phyloP scores from a whole-genome alignment of 164 flowering plant species.

The Annona cherimola region DNA sequence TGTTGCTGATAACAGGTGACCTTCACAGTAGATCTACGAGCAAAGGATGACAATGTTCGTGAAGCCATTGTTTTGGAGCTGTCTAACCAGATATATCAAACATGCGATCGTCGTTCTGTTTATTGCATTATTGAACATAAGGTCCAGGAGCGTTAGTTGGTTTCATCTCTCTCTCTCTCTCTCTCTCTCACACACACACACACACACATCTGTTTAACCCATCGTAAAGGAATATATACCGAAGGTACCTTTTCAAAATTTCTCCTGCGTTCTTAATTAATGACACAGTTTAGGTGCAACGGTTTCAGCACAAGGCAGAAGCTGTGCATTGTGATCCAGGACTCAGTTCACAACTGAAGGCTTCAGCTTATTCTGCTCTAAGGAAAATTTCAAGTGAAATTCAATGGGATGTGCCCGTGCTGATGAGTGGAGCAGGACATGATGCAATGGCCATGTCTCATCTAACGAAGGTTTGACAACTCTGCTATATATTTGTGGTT shows the following conservation, averaged over 20 bases:
- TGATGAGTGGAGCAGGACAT: conserved; percentile 99
- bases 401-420: conserved; percentile 60
- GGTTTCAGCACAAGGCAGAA: conserved; percentile 82
- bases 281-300: background rate
- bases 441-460: conserved; percentile 99
- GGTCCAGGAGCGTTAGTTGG: conserved; percentile 32
- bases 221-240: too few relatives aligned
- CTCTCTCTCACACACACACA: too few relatives aligned
- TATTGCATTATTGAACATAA: conserved; percentile 79
- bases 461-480: conserved; percentile 62
- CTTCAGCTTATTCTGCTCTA: conserved; percentile 58
- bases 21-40: conserved; percentile 87
- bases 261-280: background rate
- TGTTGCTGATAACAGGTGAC: conserved; percentile 50
- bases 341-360: conserved; percentile 53
- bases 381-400: conserved; percentile 54
- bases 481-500: background rate
- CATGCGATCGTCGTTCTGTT: conserved; percentile 74
- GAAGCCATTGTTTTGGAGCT: conserved; percentile 74
- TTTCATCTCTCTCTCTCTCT: conserved; percentile 6
- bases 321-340: conserved; percentile 73
- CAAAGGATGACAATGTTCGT: conserved; percentile 77
- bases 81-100: conserved; percentile 53
- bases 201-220: too few relatives aligned
- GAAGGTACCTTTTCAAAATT: background rate